These are phyloP conservation scores for Beauveria sp. DNA, from an alignment of 2,329 filamentous ascomycete genomes.

Conservation along the genomic window DNA sequence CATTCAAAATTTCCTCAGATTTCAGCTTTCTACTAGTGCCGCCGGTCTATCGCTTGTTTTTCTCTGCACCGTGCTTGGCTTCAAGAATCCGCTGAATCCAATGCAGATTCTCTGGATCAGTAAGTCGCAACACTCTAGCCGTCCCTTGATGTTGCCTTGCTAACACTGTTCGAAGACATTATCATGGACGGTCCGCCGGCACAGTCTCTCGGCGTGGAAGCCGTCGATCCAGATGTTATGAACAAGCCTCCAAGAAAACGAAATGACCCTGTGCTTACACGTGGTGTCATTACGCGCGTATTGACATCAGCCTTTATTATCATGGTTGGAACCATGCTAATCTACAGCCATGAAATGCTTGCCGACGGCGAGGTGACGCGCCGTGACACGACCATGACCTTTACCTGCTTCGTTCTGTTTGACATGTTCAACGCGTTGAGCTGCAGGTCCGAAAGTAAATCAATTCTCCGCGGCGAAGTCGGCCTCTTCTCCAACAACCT, in stretches of 20 bases:
- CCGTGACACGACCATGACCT: conserved; percentile 98
- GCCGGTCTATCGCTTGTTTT: conserved; percentile 87
- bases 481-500: conserved; percentile 79
- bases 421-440: conserved; percentile 99
- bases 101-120: conserved; percentile 99
- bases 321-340: conserved; percentile 82
- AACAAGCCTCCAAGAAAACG: conserved; percentile 75
- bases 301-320: conserved; percentile 82
- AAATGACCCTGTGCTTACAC: conserved; percentile 85
- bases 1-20: conserved; percentile 98
- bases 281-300: conserved; percentile 72
- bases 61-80: conserved; percentile 84
- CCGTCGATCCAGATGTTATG: conserved; percentile 92
- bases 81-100: conserved; percentile 91
- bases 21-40: conserved; percentile 94
- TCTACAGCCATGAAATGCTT: conserved; percentile 88
- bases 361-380: conserved; percentile 75
- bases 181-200: conserved; percentile 98
- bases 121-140: conserved; percentile 41
- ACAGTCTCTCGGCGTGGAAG: conserved; percentile 92
- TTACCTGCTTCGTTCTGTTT: conserved; percentile 97
- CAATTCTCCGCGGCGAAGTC: conserved; percentile 77
- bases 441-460: conserved; percentile 87
- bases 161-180: conserved; percentile 57
- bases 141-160: neutral